Evolutionary conservation across 768 basidiomycete genomes (phyloP).

Genomic region (Stropharia rugosoannulata): DNA sequence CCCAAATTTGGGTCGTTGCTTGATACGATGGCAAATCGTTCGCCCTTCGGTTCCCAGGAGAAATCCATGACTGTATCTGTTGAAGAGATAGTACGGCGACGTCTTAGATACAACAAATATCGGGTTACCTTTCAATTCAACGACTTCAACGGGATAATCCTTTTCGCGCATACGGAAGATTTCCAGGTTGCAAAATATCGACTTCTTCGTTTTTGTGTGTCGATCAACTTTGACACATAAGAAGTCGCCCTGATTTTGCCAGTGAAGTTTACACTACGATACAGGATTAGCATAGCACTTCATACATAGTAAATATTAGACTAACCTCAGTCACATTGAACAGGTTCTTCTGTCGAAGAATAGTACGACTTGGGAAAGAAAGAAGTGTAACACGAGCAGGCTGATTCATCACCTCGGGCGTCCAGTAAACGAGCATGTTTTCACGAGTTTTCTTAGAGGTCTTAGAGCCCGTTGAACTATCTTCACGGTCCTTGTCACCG

Average conservation of each 20-base stretch:
- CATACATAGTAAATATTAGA: slow-evolving; percentile 6
- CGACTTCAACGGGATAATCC: slow-evolving; percentile 95
- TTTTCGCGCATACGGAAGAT: slow-evolving; percentile 98
- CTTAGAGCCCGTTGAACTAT: slow-evolving; percentile 33
- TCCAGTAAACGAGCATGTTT: slow-evolving; percentile 97
- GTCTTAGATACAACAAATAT: neutral
- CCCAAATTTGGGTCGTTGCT: slow-evolving; percentile 92
- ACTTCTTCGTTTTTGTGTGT: slow-evolving; percentile 98
- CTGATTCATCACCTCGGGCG: slow-evolving; percentile 93
- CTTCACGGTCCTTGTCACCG: slow-evolving; percentile 83
- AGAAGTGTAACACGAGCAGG: slow-evolving; percentile 96
- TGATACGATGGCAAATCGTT: slow-evolving; percentile 94
- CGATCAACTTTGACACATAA: slow-evolving; percentile 99
- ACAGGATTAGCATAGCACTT: neutral
- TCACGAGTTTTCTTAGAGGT: slow-evolving; percentile 67
- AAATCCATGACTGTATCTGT: slow-evolving; percentile 93
- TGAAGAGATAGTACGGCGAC: slow-evolving; percentile 11
- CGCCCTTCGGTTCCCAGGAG: slow-evolving; percentile 98
- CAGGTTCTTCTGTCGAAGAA: slow-evolving; percentile 91
- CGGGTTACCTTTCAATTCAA: slow-evolving; percentile 89
- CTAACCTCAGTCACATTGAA: slow-evolving; percentile 95
- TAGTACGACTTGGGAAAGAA: slow-evolving; percentile 79
- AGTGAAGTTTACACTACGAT: slow-evolving; percentile 89
- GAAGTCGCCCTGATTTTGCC: slow-evolving; percentile 98
- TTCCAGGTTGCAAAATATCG: slow-evolving; percentile 96